Percentiles rank a stretch among this genome's conserved stretches.
These are phyloP conservation scores for Eremochloa ophiuroides DNA, from an alignment of 176 grass and related monocot species.

Conservation along the genomic window DNA sequence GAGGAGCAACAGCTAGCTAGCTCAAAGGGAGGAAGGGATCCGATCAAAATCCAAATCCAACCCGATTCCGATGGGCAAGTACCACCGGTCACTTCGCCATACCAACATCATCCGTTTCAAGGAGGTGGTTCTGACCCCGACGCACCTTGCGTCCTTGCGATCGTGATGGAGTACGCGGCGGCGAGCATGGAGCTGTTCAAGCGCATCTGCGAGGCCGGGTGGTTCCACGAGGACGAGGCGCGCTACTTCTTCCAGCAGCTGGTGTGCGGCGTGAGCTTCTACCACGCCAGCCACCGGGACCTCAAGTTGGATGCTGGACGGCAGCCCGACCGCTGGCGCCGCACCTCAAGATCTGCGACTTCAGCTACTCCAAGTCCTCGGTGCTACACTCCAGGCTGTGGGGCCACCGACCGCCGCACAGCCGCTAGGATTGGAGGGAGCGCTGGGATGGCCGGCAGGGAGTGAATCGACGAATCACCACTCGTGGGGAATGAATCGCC, in stretches of 20 bases:
- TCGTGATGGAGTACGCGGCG: constrained; percentile 93
- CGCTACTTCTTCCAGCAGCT: constrained; percentile 98
- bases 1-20: too few species aligned
- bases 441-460: too few species aligned
- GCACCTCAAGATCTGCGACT: constrained; percentile 65
- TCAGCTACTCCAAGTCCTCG: constrained; percentile 53
- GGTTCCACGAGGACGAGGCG: constrained; percentile 86
- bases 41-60: too few species aligned
- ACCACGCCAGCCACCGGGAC: constrained; percentile 81
- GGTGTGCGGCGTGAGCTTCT: constrained; percentile 80
- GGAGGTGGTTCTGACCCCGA: constrained; percentile 84
- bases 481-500: too few species aligned
- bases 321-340: constrained; percentile 89
- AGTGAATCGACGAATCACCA: too few species aligned
- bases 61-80: constrained; percentile 46
- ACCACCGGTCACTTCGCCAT: constrained; percentile 75
- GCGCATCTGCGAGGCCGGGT: constrained; percentile 75
- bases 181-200: constrained; percentile 97
- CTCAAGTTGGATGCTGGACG: constrained; percentile 91
- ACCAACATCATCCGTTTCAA: constrained; percentile 90
- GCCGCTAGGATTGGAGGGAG: too few species aligned
- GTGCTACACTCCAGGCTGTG: constrained; percentile 67
- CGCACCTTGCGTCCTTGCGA: constrained; percentile 82
- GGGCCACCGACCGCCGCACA: too few species aligned
- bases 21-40: too few species aligned